Base-by-base conservation (phyloP, 2,329 filamentous ascomycete genomes). In the Claviceps humidiphila region DNA sequence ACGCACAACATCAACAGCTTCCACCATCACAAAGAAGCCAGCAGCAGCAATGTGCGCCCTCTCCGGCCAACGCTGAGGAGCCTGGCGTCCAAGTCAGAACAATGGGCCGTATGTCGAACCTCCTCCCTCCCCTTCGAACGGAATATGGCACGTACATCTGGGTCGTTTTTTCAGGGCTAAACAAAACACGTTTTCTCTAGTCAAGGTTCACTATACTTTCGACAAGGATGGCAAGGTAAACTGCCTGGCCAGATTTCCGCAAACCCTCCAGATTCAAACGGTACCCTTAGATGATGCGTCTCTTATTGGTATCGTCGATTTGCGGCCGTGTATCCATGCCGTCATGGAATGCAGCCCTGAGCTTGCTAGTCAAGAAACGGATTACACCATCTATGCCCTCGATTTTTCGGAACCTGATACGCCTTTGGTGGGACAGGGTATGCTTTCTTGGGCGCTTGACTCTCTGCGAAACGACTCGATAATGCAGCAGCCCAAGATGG, bases 141-240 rank as follows among this genome's bases (percentile, higher is more conserved):
- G 46, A 54, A 44, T 58, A 11, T 17, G 2, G 30, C 51, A 51
- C 49, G 49, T 54, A 47, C 53, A 24, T 49, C 49, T 49, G 40
- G 48, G 46, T 17, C 48, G 6, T 51, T 11, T 34, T 34, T 34
- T 17, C 13, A 47, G 58, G 58, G 22, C 53, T 61, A 60, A 57
- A 61, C 59, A 47, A 20, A 22, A 30, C 45, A 22, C 43, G 14
- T 42, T 49, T 16, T 43, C 40, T 58, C 43, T 68, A 95, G 90
- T 97, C 68, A 97, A 97, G 76, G 86, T 97, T 49, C 83, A 95
- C 55, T 98, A 97, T 70, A 95, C 89, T 37, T 96, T 97, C 70
- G 90, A 97, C 67, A 83, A 84, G 64, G 84, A 91, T 59, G 85
- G 82, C 70, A 89, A 89, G 69, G 84, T 89, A 57, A 90, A 91